Base-by-base conservation (phyloP, 2,329 filamentous ascomycete species). In the Sporothrix protearum region DNA sequence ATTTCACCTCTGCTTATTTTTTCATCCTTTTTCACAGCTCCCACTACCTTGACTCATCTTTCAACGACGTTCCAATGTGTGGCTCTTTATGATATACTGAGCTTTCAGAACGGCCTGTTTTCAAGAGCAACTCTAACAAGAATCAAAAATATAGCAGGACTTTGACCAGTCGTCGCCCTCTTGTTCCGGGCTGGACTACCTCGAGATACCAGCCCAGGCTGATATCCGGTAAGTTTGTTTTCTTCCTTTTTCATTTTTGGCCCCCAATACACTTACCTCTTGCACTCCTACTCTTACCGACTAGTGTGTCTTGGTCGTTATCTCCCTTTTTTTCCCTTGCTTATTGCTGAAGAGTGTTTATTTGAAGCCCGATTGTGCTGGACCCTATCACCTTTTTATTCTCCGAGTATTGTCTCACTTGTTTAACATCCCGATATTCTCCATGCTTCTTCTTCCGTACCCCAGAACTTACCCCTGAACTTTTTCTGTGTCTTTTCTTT, bases 161-260 rank as follows among this genome's bases (percentile, higher is more conserved):
- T 87, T 86, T 80, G 83, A 86, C 80, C 82, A 84, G 79, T 84
- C 85, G 79, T 82, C 85, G 79, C 80, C 82, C 74, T 79, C 81
- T 72, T 82, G 81, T 77, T 77, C 80, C 76, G 84, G 83, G 78
- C 81, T 87, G 78, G 85, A 86, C 76, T 87, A 86, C 77, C 82
- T 87, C 77, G 84, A 85, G 70, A 82, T 87, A 76, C 82, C 82
- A 70, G 79, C 82, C 68, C 81, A 83, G 76, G 78, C 81, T 83
- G 85, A 87, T 78, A 85, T 87, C 81, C 85, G 86, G 86, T 87
- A 79, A 78, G 86, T 85, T 30, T 12, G 30, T 14, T 42, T 49
- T 51, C 66, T 42, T 10, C 33, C 2, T 47, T 36, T 14, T 25
- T 36, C 16, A 39, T 33, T 42, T 66, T 39, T 47, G 1, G 47